These are phyloP conservation scores for Yarrowia sp. DNA, from an alignment of 805 yeast species.

Conservation along the genomic window DNA sequence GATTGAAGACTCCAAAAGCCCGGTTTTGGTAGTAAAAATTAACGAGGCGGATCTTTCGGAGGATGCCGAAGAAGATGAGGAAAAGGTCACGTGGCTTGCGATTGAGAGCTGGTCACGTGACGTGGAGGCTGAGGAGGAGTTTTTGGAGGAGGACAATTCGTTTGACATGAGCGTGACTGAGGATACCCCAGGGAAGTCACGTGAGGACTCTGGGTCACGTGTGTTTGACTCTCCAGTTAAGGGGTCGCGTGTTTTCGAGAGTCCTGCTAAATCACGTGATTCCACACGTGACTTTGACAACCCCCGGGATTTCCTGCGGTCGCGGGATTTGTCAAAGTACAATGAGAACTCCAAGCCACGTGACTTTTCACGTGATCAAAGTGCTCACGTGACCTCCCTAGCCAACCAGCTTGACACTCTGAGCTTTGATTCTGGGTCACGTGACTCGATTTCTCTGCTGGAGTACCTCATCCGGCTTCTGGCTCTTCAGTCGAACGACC, in stretches of 20 bases:
- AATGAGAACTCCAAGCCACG: slow-evolving; percentile 29
- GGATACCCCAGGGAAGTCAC: slow-evolving; percentile 28
- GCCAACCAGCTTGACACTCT: not conserved
- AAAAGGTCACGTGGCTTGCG: slow-evolving; percentile 16
- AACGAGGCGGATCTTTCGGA: slow-evolving; percentile 34
- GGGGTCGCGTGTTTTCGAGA: not conserved
- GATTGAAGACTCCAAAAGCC: slow-evolving; percentile 58
- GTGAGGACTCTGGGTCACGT: not conserved
- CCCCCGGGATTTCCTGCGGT: not conserved
- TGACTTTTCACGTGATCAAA: not conserved
- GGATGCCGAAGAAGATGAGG: slow-evolving; percentile 28
- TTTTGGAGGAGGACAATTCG: slow-evolving; percentile 34
- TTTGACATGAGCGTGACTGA: slow-evolving; percentile 37
- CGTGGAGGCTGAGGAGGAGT: slow-evolving; percentile 47
- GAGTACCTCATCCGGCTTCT: slow-evolving; percentile 63
- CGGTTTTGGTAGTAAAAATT: slow-evolving; percentile 64
- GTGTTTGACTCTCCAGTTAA: not conserved
- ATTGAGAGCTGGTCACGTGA: slow-evolving; percentile 46
- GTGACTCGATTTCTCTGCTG: slow-evolving; percentile 51
- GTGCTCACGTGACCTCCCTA: not conserved
- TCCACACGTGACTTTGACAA: slow-evolving; percentile 13
- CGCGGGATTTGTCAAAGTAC: not conserved
- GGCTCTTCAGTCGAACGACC: slow-evolving; percentile 61
- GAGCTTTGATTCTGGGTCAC: slow-evolving; percentile 28
- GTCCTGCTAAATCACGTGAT: too few species aligned